These are phyloP conservation scores for Beta macrorhiza DNA, from an alignment of 179 eudicot genomes.

Conservation along the genomic window DNA sequence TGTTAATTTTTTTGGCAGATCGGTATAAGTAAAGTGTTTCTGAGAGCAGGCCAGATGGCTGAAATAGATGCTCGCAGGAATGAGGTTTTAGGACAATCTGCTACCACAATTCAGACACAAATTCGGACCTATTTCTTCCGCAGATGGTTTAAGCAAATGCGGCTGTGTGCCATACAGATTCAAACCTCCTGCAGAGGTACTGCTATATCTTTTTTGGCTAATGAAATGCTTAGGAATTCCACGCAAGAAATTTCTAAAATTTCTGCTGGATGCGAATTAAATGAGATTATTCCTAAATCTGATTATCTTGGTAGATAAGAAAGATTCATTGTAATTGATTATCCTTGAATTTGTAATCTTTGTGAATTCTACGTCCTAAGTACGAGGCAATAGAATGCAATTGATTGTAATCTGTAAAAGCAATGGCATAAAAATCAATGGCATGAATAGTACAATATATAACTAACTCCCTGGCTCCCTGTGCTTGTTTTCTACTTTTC, in stretches of 20 bases:
- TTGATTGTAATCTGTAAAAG: too few relatives aligned
- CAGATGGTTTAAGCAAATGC: conserved; percentile 47
- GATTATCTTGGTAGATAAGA: background rate
- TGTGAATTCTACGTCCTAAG: background rate
- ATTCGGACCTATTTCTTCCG: conserved; percentile 51
- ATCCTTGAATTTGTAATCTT: background rate
- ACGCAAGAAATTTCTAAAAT: too few relatives aligned
- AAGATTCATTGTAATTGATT: background rate
- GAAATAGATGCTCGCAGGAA: conserved; percentile 75
- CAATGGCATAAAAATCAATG: background rate
- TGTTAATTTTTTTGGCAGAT: conserved; percentile 42
- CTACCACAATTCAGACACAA: conserved; percentile 63
- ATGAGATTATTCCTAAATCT: background rate
- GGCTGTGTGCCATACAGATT: conserved; percentile 49
- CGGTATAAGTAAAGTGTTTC: conserved; percentile 88
- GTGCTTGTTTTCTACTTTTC: too few relatives aligned
- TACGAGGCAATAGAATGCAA: background rate
- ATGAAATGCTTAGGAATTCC: background rate
- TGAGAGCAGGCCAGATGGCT: conserved; percentile 98
- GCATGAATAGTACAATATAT: background rate
- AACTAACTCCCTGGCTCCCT: too few relatives aligned
- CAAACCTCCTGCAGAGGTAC: conserved; percentile 79
- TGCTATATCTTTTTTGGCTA: conserved; percentile 10
- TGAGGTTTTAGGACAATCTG: conserved; percentile 77
- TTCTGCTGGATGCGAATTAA: background rate